Percentiles rank a stretch among this genome's conserved stretches.
These are phyloP conservation scores for Kwoniella newhampshirensis DNA, from an alignment of 768 basidiomycete genomes.

Conservation along the genomic window DNA sequence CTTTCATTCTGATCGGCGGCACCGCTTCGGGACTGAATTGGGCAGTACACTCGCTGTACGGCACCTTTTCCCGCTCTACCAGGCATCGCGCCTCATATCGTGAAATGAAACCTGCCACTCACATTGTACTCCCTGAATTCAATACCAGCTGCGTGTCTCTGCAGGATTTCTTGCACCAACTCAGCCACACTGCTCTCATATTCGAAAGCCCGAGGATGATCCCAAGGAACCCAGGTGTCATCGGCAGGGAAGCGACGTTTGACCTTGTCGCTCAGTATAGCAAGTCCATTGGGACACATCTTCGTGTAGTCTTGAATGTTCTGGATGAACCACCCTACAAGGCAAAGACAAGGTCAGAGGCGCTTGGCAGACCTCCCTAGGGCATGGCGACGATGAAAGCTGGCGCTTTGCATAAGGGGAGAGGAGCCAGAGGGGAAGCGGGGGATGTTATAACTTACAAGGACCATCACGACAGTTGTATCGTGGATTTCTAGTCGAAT, in stretches of 20 bases:
- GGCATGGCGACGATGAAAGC: too few relatives aligned
- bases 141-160: constrained; percentile 89
- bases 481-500: constrained; percentile 81
- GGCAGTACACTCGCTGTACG: too few relatives aligned
- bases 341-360: not conserved
- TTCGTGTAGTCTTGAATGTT: constrained; percentile 92
- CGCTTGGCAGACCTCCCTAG: too few relatives aligned
- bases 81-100: not conserved
- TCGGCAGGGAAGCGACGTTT: constrained; percentile 93
- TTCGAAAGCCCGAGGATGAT: constrained; percentile 78
- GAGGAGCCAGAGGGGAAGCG: constrained; percentile 1
- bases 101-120: constrained; percentile 5
- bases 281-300: constrained; percentile 78
- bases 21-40: too few relatives aligned
- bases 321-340: constrained; percentile 84
- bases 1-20: too few relatives aligned
- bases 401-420: too few relatives aligned
- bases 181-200: constrained; percentile 85
- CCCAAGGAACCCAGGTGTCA: constrained; percentile 89
- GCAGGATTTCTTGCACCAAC: constrained; percentile 91
- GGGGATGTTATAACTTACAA: constrained; percentile 61
- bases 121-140: constrained; percentile 87
- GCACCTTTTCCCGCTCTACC: too few relatives aligned
- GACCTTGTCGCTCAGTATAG: constrained; percentile 75
- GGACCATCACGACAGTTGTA: constrained; percentile 95